Evolutionary conservation across 441 rosid species (phyloP).

Genomic region (Flueggea neowawraea): DNA sequence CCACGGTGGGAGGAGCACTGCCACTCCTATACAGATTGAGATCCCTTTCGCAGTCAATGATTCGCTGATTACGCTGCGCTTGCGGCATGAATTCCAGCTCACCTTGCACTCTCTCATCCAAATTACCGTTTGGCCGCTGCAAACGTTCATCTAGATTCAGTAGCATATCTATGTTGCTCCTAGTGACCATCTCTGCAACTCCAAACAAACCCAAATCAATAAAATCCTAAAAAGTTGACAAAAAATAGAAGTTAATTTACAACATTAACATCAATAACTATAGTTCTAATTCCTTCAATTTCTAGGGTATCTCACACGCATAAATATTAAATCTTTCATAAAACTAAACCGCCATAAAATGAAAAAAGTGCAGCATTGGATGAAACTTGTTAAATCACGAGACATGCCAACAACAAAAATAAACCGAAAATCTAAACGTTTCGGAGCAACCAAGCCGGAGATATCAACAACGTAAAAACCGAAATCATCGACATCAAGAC

Average conservation of each 20-base stretch:
- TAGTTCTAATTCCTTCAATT: too few relatives aligned
- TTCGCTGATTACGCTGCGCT: constrained; percentile 42
- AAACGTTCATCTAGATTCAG: constrained; percentile 40
- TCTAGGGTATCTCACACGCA: too few relatives aligned
- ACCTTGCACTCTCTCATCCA: constrained; percentile 55
- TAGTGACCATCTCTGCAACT: constrained; percentile 42
- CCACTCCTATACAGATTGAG: constrained; percentile 70
- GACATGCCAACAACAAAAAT: too few relatives aligned
- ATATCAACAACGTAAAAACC: too few relatives aligned
- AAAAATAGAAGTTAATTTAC: constrained; percentile 1
- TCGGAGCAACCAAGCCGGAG: too few relatives aligned
- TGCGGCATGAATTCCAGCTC: constrained; percentile 72
- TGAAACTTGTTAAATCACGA: too few relatives aligned
- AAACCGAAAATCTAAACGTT: too few relatives aligned
- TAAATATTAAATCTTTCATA: too few relatives aligned
- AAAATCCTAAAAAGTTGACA: background rate
- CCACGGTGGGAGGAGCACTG: constrained; percentile 95
- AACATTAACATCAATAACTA: background rate
- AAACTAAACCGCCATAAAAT: too few relatives aligned
- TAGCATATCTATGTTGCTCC: constrained; percentile 56
- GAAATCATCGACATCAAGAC: too few relatives aligned
- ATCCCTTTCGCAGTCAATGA: constrained; percentile 45
- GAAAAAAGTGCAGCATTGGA: too few relatives aligned
- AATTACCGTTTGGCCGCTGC: constrained; percentile 45
- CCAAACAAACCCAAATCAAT: background rate